Base-by-base conservation (phyloP, 495 filamentous ascomycete genomes). In the Aspergillus sclerotioniger region DNA sequence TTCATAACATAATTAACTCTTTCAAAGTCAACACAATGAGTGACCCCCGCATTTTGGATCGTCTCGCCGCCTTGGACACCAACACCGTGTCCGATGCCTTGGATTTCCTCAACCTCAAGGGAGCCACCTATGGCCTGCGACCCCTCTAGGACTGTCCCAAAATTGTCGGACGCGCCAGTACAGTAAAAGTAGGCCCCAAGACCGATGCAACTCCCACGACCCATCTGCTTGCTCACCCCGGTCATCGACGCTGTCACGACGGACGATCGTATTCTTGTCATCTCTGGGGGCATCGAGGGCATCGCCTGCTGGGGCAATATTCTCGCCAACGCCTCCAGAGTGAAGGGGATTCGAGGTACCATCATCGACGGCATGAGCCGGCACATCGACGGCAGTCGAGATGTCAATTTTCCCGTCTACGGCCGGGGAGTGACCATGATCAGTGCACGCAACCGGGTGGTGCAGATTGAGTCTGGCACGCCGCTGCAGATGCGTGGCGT, bases 331-430 rank as follows among this genome's bases (percentile, higher is more conserved):
- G 63, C 63, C 31, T 61, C 60, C 4, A 56, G 59, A 32, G 16
- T 41, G 51, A 66, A 63, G 41, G 4, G 29, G 0, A 66, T 66
- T 33, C 63, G 63, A 1, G 63, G 63, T 47, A 63, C 63, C n/a
- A 54, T 66, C 58, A 66, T 66, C 54, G 60, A 66, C 29, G 63
- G 63, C 35, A 61, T 66, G 60, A 61, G 63, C 48, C 63, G 63
- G 6, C 60, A 66, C 20, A 66, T 63, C 19, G 63, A 63, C 21
- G 60, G 60, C 16, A 61, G 60, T 16, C 54, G 60, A 3, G 60
- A 61, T 0, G 43, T 56, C 17, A 43, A 45, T 6, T 66, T 63
- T 31, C 60, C 63, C 6, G 60, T 66, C 28, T 66, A 62, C 54
- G 60, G 63, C n/a, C 58, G 60, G 13, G 63, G 63, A 0, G 60